A percentile compares a stretch with the other conserved stretches of the same genome.
These are phyloP conservation scores for Rosellinia necatrix DNA, from an alignment of 2,329 filamentous ascomycete genomes.

Conservation along the genomic window DNA sequence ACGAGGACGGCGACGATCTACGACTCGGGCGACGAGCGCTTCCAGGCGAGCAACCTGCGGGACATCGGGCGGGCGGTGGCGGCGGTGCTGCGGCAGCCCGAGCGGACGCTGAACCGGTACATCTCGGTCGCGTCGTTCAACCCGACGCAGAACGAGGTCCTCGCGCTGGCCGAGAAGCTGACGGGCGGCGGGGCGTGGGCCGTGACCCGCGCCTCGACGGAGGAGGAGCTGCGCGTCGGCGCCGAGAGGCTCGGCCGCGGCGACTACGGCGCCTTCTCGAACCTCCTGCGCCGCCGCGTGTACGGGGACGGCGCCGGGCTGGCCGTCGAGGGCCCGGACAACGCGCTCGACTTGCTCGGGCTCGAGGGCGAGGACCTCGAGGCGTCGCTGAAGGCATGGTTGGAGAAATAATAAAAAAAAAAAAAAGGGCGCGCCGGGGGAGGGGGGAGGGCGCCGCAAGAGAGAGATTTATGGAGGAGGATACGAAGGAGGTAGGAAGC, in stretches of 20 bases:
- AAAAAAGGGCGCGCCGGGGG: not conserved
- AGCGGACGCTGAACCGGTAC: constrained; percentile 61
- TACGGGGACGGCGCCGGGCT: constrained; percentile 35
- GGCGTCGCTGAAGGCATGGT: constrained; percentile 32
- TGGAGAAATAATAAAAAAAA: constrained; percentile 18
- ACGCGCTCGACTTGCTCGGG: constrained; percentile 33
- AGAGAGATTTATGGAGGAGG: too few relatives aligned
- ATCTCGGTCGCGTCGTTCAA: constrained; percentile 62
- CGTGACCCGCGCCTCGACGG: constrained; percentile 45
- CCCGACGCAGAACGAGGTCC: constrained; percentile 61
- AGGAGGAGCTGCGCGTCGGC: constrained; percentile 45
- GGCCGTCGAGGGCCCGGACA: constrained; percentile 30
- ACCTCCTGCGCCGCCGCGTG: constrained; percentile 33
- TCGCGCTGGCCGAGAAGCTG: constrained; percentile 56
- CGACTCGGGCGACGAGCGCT: constrained; percentile 59
- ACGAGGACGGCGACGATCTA: constrained; percentile 57
- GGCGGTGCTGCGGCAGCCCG: constrained; percentile 52
- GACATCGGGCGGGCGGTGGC: constrained; percentile 58
- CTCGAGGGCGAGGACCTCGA: constrained; percentile 36
- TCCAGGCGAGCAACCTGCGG: constrained; percentile 55
- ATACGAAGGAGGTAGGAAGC: not conserved
- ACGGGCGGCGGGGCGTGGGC: constrained; percentile 57
- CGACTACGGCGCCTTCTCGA: constrained; percentile 43
- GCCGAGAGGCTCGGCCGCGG: constrained; percentile 48
- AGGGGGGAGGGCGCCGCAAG: too few relatives aligned